Base-by-base conservation (phyloP, 1,139 yeast genomes). In the Candida sanyaensis region DNA sequence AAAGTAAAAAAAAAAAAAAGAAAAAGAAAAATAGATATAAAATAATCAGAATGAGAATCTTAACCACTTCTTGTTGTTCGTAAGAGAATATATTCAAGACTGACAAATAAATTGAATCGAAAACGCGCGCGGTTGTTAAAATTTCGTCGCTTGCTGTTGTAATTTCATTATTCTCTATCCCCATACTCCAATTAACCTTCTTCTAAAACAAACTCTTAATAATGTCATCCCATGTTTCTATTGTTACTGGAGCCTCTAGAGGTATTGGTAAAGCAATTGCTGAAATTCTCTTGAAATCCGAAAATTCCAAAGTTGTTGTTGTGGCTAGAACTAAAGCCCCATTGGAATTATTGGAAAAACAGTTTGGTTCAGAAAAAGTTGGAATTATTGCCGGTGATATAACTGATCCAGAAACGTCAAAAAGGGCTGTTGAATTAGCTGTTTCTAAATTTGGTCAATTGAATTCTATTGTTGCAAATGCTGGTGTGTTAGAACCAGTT, bases 401-500 rank as follows among this genome's bases (percentile, higher is more conserved):
- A 5, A 60, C 86, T 0, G 77, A 81, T 21, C 42, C 55, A 3
- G 50, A 60, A 5, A 70, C 75, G 1, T 59, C 74, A 6, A 52
- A 58, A 24, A 51, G 60, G 23, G 78, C 87, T 0, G 74, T 87
- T 12, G 64, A 69, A 1, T 47, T 66, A 23, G 84, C 92, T 0
- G 56, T 79, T 9, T 53, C 61, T 5, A 72, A 72, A 50, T 85
- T 78, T 60, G 93, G 91, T 3, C 69, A 73, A 30, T 68, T 93
- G 41, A 83, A 88, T 58, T 82, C 93, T 0, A 64, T 90, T 6
- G 78, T 93, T 41, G 84, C 91, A 50, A 92, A 93, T 67, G 98
- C 98, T 2, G 98, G 97, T 2, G 82, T 86, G 0, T 69, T 93
- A 51, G 92, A 84, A 26, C 97, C 97, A 0, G 96, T 92, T 4